These are phyloP conservation scores for Triticum monococcum DNA, from an alignment of 176 grass and related monocot species.

Conservation along the genomic window DNA sequence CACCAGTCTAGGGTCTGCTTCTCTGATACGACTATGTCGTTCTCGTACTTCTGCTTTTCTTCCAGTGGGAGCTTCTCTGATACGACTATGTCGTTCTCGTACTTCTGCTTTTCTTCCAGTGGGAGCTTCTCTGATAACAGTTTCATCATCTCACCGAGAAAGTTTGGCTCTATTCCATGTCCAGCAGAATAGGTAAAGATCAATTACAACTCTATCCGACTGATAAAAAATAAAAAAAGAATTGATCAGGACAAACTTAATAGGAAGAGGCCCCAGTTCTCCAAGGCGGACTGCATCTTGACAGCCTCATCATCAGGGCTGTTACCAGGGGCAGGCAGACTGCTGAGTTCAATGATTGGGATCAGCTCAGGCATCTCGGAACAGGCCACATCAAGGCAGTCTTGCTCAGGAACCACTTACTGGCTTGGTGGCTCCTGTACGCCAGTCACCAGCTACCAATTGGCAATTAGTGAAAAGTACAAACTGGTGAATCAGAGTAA, in stretches of 20 bases:
- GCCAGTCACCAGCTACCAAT: not conserved
- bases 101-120: constrained; percentile 52
- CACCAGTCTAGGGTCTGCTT: constrained; percentile 52
- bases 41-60: constrained; percentile 56
- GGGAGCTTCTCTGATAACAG: constrained; percentile 21
- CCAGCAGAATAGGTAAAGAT: too few species aligned
- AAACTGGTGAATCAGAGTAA: not conserved
- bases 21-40: constrained; percentile 34
- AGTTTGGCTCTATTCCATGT: too few species aligned
- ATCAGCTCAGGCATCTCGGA: constrained; percentile 16
- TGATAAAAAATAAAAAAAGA: too few species aligned
- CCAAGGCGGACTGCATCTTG: constrained; percentile 30
- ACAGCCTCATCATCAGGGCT: constrained; percentile 1
- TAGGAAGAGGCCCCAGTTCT: constrained; percentile 56
- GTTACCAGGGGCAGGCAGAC: not conserved
- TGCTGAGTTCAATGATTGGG: constrained; percentile 48
- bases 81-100: constrained; percentile 39
- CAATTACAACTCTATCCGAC: too few species aligned
- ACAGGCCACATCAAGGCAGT: not conserved
- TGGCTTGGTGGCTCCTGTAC: constrained; percentile 55
- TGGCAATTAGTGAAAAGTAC: not conserved
- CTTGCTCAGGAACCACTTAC: constrained; percentile 33
- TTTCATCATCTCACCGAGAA: too few species aligned
- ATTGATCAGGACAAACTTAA: not conserved
- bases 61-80: constrained; percentile 37